Conservation (phyloP, 306 rosid species). For the Vigna angularis region DNA sequence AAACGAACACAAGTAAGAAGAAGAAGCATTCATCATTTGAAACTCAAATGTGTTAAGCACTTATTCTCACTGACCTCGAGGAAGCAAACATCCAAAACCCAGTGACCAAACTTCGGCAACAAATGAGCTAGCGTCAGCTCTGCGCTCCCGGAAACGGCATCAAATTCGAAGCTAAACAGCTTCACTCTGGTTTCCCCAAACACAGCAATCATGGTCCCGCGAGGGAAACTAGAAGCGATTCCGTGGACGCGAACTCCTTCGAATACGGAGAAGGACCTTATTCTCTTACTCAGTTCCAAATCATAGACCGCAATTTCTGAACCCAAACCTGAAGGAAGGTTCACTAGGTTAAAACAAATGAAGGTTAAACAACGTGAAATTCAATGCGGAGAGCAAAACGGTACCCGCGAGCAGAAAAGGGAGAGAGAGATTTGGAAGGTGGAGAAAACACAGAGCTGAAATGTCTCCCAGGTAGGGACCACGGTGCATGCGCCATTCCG, state of each 20-base stretch:
- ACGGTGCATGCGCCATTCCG: slow-evolving; percentile 60
- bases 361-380: neutral
- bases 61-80: slow-evolving; percentile 58
- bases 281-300: slow-evolving; percentile 58
- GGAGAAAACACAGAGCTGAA: slow-evolving; percentile 88
- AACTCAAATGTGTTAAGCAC: neutral
- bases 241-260: slow-evolving; percentile 97
- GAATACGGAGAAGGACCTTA: slow-evolving; percentile 65
- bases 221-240: slow-evolving; percentile 44
- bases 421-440: slow-evolving; percentile 60
- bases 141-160: slow-evolving; percentile 36
- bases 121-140: slow-evolving; percentile 50
- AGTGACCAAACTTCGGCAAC: slow-evolving; percentile 74
- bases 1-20: slow-evolving; percentile 16
- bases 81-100: slow-evolving; percentile 92
- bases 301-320: slow-evolving; percentile 70
- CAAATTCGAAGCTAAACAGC: slow-evolving; percentile 57
- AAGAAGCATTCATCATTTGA: slow-evolving; percentile 35
- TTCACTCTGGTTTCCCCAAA: slow-evolving; percentile 85
- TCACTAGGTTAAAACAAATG: neutral
- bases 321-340: slow-evolving; percentile 70
- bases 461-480: slow-evolving; percentile 90
- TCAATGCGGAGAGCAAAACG: neutral
- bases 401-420: slow-evolving; percentile 82
- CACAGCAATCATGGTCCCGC: slow-evolving; percentile 51